A percentile compares a stretch with the other conserved stretches of the same genome.
Conservation (phyloP, 2,329 filamentous ascomycete genomes). For the Ophiostoma australiae region DNA sequence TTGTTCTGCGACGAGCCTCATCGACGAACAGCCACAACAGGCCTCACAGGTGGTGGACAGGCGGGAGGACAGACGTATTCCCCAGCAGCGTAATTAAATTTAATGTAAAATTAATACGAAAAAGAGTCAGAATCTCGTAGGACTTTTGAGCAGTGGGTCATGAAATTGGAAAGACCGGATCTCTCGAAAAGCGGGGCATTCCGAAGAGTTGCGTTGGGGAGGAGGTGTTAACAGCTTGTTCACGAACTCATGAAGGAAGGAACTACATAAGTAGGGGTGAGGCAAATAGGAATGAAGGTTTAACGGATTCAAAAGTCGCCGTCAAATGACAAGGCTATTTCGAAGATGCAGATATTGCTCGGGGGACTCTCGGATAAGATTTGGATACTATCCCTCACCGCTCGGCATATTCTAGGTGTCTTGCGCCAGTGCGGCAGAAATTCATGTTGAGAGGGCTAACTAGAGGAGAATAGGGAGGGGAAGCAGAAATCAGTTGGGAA, state of each 20-base stretch:
- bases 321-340: neutral
- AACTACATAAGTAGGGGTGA: neutral
- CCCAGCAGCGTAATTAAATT: neutral
- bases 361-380: neutral
- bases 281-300: neutral
- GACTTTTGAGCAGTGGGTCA: slow-evolving; percentile 13
- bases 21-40: slow-evolving; percentile 8
- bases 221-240: neutral
- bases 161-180: slow-evolving; percentile 7
- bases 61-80: neutral
- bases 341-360: neutral
- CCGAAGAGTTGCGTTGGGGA: neutral
- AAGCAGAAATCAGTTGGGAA: neutral
- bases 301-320: neutral
- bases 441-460: neutral
- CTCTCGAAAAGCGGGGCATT: slow-evolving; percentile 4
- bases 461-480: neutral
- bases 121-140: slow-evolving; percentile 16
- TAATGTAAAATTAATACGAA: neutral
- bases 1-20: slow-evolving; percentile 21
- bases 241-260: neutral
- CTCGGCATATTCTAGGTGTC: neutral
- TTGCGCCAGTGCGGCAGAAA: neutral
- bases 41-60: neutral
- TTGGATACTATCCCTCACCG: neutral